Evolutionary conservation across 495 filamentous ascomycete genomes (phyloP).

Genomic region (Penicillium soppii): DNA sequence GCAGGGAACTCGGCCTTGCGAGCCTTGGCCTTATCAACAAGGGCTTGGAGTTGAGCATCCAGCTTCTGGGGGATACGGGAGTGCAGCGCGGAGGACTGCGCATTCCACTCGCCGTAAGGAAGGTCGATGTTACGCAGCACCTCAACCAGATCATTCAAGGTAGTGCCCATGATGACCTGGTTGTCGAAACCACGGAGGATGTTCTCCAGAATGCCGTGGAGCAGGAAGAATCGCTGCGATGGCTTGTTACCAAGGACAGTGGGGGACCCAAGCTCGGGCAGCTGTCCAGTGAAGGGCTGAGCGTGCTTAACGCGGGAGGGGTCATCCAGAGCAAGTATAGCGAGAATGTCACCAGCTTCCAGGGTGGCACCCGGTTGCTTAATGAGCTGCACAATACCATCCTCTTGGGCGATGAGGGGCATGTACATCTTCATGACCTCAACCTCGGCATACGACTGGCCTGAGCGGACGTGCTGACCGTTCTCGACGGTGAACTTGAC

Average conservation of each 20-base stretch:
- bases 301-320: constrained; percentile 96
- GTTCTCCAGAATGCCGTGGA: constrained; percentile 77
- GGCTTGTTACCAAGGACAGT: constrained; percentile 89
- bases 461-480: constrained; percentile 89
- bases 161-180: constrained; percentile 89
- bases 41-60: constrained; percentile 73
- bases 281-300: constrained; percentile 89
- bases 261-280: constrained; percentile 83
- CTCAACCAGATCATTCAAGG: constrained; percentile 83
- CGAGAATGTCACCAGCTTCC: constrained; percentile 97
- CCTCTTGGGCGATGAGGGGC: constrained; percentile 95
- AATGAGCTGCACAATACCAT: constrained; percentile 95
- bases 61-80: constrained; percentile 94
- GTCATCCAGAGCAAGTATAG: constrained; percentile 94
- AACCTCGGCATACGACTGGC: constrained; percentile 93
- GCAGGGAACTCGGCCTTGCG: constrained; percentile 88
- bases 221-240: constrained; percentile 77
- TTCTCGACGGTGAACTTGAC: constrained; percentile 98
- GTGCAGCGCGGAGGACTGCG: constrained; percentile 92
- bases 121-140: constrained; percentile 88
- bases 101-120: constrained; percentile 94
- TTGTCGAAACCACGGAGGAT: constrained; percentile 96
- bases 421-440: constrained; percentile 99
- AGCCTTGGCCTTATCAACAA: constrained; percentile 76
- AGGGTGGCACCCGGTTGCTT: constrained; percentile 99